These are phyloP conservation scores for Croton laevigatus DNA, from an alignment of 441 rosid species.

Conservation along the genomic window DNA sequence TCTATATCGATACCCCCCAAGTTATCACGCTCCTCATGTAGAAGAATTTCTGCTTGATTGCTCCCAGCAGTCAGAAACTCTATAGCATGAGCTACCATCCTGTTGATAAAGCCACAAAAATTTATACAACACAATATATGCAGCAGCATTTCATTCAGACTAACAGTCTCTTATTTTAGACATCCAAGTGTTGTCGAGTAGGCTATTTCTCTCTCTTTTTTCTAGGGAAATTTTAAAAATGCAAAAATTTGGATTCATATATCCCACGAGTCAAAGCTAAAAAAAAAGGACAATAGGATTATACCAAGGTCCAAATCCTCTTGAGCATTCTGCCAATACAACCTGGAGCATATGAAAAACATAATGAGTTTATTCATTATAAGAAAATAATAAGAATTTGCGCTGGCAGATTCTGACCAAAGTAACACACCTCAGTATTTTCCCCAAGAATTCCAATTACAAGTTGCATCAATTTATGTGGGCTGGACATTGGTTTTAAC, in stretches of 20 bases:
- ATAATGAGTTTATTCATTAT: conserved; percentile 11
- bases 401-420: conserved; percentile 9
- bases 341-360: conserved; percentile 51
- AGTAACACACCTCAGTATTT: conserved; percentile 68
- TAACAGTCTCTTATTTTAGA: not conserved
- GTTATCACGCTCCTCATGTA: conserved; percentile 64
- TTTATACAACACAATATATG: not conserved
- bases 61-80: conserved; percentile 83
- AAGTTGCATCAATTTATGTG: conserved; percentile 71
- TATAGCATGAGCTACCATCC: conserved; percentile 93
- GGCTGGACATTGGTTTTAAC: conserved; percentile 57
- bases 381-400: conserved; percentile 9
- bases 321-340: conserved; percentile 86
- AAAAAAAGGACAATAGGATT: conserved; percentile 4
- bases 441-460: conserved; percentile 83
- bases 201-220: too few species aligned
- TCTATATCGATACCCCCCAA: conserved; percentile 77
- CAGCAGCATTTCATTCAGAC: not conserved
- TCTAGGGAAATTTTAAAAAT: not conserved
- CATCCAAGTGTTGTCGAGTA: not conserved
- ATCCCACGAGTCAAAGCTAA: not conserved
- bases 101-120: conserved; percentile 29
- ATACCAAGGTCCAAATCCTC: conserved; percentile 92
- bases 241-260: not conserved
- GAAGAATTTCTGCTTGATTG: conserved; percentile 65